Evolutionary conservation across 2,329 filamentous ascomycete species (phyloP).

Genomic region (Hymenoscyphus fructigenus): DNA sequence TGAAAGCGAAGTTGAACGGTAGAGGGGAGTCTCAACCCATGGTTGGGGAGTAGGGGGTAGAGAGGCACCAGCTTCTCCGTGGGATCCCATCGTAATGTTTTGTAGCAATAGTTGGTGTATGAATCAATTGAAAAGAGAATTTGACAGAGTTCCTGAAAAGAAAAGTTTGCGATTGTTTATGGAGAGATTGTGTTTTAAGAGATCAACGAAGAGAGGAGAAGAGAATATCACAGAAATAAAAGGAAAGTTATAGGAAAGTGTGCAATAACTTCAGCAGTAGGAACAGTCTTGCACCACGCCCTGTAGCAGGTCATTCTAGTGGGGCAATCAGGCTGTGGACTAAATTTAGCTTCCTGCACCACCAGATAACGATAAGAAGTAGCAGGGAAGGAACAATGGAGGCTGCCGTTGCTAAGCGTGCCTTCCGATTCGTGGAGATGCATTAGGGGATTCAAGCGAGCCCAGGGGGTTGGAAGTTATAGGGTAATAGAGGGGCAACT

Average conservation of each 20-base stretch:
- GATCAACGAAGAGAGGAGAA: neutral
- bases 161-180: too few species aligned
- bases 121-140: neutral
- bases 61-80: conserved; percentile 3
- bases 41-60: conserved; percentile 27
- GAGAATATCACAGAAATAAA: neutral
- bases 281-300: neutral
- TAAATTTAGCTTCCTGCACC: neutral
- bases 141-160: neutral
- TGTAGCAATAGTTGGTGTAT: conserved; percentile 1
- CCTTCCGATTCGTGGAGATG: neutral
- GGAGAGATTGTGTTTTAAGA: neutral
- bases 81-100: conserved; percentile 20
- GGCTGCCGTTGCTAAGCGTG: neutral
- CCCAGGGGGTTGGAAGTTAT: conserved; percentile 4
- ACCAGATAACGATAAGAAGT: neutral
- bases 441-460: neutral
- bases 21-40: conserved; percentile 32
- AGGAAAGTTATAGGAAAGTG: neutral
- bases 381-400: neutral
- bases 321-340: neutral
- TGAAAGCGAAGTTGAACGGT: conserved; percentile 30
- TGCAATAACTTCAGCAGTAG: neutral
- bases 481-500: conserved; percentile 4
- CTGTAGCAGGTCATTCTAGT: neutral